Percentiles rank a stretch among this genome's conserved stretches.
Evolutionary conservation across 2,329 filamentous ascomycete species (phyloP).

Genomic region (Chaetomium globosum): DNA sequence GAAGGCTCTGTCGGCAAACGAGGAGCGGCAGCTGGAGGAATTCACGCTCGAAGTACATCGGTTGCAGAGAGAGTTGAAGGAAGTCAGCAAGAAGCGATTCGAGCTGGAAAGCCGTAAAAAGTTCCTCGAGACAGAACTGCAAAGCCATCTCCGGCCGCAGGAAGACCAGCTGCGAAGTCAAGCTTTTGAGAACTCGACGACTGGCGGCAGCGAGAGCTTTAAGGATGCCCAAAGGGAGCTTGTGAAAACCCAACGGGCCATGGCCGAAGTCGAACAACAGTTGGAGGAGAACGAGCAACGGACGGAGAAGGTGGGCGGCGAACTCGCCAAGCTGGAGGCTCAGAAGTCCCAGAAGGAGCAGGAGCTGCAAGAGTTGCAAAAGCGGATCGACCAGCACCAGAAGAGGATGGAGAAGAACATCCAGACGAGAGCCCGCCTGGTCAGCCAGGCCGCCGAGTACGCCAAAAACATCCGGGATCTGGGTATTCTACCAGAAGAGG

Average conservation of each 20-base stretch:
- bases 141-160: conserved; percentile 84
- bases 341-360: conserved; percentile 67
- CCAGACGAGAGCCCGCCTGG: conserved; percentile 80
- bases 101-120: conserved; percentile 81
- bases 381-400: conserved; percentile 70
- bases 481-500: conserved; percentile 89
- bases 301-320: conserved; percentile 58
- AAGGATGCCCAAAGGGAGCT: conserved; percentile 81
- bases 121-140: conserved; percentile 80
- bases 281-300: conserved; percentile 74
- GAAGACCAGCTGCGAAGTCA: conserved; percentile 82
- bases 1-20: conserved; percentile 79
- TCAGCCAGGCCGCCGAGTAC: conserved; percentile 75
- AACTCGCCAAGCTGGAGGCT: conserved; percentile 59
- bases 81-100: conserved; percentile 71
- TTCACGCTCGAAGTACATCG: conserved; percentile 71
- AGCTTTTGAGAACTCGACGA: conserved; percentile 66
- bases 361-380: conserved; percentile 78
- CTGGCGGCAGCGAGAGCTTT: conserved; percentile 64
- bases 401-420: conserved; percentile 90
- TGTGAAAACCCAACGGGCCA: conserved; percentile 70
- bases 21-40: conserved; percentile 77
- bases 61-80: conserved; percentile 74
- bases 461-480: conserved; percentile 88
- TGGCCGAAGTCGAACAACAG: conserved; percentile 68